These are phyloP conservation scores for Colletotrichum spinosum DNA, from an alignment of 2,329 filamentous ascomycete genomes.

Conservation along the genomic window DNA sequence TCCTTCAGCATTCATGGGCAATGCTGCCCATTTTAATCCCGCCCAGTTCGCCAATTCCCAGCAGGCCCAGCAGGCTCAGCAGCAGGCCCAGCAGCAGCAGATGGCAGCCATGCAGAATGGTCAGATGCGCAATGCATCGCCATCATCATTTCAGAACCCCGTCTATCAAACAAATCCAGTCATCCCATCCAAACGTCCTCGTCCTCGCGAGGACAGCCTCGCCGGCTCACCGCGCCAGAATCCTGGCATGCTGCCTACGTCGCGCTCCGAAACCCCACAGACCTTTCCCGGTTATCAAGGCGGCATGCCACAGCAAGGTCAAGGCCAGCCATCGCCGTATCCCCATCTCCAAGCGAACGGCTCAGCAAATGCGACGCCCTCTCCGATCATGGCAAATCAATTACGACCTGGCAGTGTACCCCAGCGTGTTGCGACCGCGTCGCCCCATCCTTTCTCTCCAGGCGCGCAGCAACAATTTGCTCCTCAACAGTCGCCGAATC, in stretches of 20 bases:
- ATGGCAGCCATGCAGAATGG: constrained; percentile 81
- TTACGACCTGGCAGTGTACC: constrained; percentile 76
- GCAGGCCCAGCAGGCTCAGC: constrained; percentile 40
- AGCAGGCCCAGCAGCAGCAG: constrained; percentile 48
- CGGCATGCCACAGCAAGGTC: constrained; percentile 70
- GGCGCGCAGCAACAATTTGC: constrained; percentile 75
- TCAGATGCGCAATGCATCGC: constrained; percentile 84
- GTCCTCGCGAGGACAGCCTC: constrained; percentile 85
- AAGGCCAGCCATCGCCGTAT: constrained; percentile 76
- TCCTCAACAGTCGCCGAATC: constrained; percentile 79
- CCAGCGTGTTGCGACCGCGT: constrained; percentile 89
- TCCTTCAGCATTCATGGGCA: constrained; percentile 72
- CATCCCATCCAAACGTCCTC: constrained; percentile 89
- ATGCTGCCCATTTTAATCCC: constrained; percentile 70
- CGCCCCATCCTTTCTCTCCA: constrained; percentile 90
- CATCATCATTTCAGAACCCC: constrained; percentile 77
- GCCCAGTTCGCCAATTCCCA: constrained; percentile 66
- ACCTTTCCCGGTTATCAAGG: constrained; percentile 81
- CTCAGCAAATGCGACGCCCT: constrained; percentile 88
- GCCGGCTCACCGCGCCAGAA: constrained; percentile 84
- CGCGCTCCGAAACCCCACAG: constrained; percentile 92
- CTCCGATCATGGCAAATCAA: constrained; percentile 90
- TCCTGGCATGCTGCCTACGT: constrained; percentile 78
- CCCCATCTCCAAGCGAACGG: constrained; percentile 85
- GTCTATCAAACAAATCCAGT: constrained; percentile 87